These are phyloP conservation scores for Chrysoporthe cubensis DNA, from an alignment of 2,329 filamentous ascomycete genomes.

Conservation along the genomic window DNA sequence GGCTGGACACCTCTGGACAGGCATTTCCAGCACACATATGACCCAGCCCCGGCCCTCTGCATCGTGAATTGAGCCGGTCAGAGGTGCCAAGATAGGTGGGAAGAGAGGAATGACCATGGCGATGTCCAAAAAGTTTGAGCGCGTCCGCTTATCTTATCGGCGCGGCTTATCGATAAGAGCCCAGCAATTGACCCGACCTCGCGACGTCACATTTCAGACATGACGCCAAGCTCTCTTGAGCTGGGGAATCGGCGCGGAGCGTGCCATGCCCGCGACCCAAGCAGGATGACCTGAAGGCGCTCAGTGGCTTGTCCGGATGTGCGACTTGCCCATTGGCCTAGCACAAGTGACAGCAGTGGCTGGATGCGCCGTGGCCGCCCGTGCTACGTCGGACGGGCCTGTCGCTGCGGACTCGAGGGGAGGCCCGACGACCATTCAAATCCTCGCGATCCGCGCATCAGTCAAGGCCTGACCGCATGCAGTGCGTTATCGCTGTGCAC, in stretches of 20 bases:
- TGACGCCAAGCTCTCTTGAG: background rate
- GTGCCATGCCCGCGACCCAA: background rate
- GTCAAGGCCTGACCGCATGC: background rate
- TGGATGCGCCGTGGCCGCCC: background rate
- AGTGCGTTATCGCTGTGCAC: background rate
- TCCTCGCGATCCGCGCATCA: background rate
- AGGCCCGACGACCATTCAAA: slow-evolving; percentile 1
- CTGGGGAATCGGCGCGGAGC: background rate
- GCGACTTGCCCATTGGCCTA: background rate
- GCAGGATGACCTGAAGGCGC: background rate
- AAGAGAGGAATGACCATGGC: background rate
- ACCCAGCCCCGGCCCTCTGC: slow-evolving; percentile 33
- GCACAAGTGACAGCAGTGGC: slow-evolving; percentile 20
- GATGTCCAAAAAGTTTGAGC: slow-evolving; percentile 7
- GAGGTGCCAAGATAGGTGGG: background rate
- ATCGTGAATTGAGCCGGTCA: slow-evolving; percentile 35
- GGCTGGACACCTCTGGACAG: slow-evolving; percentile 19
- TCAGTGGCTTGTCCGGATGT: background rate
- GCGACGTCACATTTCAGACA: slow-evolving; percentile 1
- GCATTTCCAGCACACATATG: slow-evolving; percentile 42
- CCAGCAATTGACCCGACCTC: background rate
- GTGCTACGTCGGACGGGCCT: slow-evolving; percentile 3
- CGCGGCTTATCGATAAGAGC: background rate
- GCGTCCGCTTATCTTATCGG: slow-evolving; percentile 2
- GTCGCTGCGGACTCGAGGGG: background rate